Conservation (phyloP, 805 yeast species). For the Candida railenensis region DNA sequence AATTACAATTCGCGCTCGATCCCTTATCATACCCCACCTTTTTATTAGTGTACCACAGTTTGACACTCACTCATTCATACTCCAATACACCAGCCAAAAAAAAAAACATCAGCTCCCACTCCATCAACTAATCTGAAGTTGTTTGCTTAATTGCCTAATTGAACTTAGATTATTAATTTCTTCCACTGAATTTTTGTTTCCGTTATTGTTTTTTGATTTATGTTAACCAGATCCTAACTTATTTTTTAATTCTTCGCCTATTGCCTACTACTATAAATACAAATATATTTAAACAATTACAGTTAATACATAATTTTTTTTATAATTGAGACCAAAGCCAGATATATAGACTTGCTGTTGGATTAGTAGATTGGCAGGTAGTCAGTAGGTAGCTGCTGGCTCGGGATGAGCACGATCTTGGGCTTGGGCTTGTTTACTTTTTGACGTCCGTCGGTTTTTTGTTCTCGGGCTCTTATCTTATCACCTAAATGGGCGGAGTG, state of each 20-base stretch:
- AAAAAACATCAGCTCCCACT: no score
- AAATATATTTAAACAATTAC: background rate
- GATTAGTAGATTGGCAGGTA: no score
- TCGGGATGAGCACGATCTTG: no score
- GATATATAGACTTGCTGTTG: no score
- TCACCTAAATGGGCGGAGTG: slow-evolving; percentile 4
- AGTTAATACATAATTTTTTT: background rate
- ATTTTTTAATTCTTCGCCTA: no score
- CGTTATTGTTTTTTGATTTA: background rate
- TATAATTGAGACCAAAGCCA: no score
- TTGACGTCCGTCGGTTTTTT: background rate
- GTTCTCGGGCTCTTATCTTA: slow-evolving; percentile 2
- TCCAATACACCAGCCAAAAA: background rate
- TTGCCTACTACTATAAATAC: background rate
- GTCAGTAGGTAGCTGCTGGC: no score
- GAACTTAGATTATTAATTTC: no score
- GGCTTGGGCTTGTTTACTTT: background rate
- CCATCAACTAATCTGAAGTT: no score
- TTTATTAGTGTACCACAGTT: background rate
- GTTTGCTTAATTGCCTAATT: no score
- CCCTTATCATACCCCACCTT: background rate
- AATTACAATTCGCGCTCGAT: background rate
- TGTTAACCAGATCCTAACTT: background rate
- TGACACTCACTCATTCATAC: background rate
- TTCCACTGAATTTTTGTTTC: background rate